phyloP scores from a whole-genome alignment of 208 protist species.

The Trypanosoma mega region DNA sequence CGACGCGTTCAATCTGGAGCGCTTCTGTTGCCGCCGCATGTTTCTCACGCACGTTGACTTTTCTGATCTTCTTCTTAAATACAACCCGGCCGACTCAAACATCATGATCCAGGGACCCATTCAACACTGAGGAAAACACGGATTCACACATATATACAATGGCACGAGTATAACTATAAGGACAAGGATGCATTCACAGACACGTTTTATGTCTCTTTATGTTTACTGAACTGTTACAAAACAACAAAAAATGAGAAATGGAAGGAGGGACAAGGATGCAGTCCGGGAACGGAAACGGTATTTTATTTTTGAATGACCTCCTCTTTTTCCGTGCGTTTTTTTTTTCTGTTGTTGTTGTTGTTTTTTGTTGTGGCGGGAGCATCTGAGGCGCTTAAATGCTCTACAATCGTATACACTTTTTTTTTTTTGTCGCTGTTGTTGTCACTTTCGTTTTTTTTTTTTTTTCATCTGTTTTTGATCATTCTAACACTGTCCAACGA shows the following conservation, averaged over 20 bases:
- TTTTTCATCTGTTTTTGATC: not conserved
- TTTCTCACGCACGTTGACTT: constrained; percentile 99
- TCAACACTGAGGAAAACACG: not conserved
- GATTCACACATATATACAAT: not conserved
- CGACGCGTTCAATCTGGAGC: constrained; percentile 94
- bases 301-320: no score
- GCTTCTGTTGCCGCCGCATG: constrained; percentile 99
- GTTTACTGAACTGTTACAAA: no score
- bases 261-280: no score
- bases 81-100: constrained; percentile 86
- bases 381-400: no score
- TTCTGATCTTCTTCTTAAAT: constrained; percentile 97
- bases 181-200: constrained; percentile 4
- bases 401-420: not conserved
- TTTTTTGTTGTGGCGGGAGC: no score
- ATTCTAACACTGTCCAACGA: not conserved
- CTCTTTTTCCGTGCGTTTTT: no score
- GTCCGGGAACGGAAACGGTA: no score
- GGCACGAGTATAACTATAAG: not conserved
- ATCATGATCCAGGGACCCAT: constrained; percentile 32
- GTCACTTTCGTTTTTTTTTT: not conserved
- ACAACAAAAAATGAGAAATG: no score
- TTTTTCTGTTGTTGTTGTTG: no score
- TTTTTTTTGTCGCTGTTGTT: not conserved
- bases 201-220: constrained; percentile 10